These are phyloP conservation scores for Chlorella sp. DNA, from an alignment of 139 green algal genomes.

Conservation along the genomic window DNA sequence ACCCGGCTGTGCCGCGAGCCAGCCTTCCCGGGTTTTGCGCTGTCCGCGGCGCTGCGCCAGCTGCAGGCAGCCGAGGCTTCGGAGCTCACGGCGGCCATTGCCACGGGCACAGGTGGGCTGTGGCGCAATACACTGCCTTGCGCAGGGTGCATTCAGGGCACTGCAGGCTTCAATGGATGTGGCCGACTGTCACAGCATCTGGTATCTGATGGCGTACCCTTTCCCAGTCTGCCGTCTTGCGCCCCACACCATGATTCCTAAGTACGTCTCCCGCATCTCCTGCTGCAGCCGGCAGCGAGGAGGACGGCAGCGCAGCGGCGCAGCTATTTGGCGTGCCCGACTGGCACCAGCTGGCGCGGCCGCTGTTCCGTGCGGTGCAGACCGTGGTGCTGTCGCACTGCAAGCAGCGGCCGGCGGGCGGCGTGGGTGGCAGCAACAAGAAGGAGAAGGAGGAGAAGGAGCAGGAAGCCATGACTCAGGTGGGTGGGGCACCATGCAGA, in stretches of 20 bases:
- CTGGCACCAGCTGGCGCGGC: slow-evolving; percentile 23
- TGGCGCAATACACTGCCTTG: no score
- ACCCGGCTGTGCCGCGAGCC: slow-evolving; percentile 45
- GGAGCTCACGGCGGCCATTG: slow-evolving; percentile 10
- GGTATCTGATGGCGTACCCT: no score
- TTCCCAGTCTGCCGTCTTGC: no score
- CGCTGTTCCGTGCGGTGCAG: slow-evolving; percentile 33
- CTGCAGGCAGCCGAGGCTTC: slow-evolving; percentile 33
- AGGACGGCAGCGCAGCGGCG: neutral
- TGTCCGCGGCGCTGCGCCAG: slow-evolving; percentile 32
- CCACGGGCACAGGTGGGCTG: slow-evolving; percentile 15
- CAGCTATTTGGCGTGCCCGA: slow-evolving; percentile 3
- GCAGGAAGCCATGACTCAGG: slow-evolving; percentile 30
- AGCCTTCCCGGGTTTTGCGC: slow-evolving; percentile 52
- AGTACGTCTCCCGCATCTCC: neutral
- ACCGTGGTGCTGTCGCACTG: slow-evolving; percentile 22
- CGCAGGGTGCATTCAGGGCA: no score
- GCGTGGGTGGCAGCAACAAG: neutral
- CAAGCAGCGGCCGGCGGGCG: neutral
- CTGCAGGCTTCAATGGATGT: neutral
- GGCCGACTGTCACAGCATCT: no score
- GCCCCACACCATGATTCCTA: neutral
- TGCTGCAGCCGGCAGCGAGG: slow-evolving; percentile 19
- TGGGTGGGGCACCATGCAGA: no score
- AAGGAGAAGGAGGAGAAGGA: slow-evolving; percentile 44